These are phyloP conservation scores for Pyrenochaeta sp. DNA, from an alignment of 2,329 filamentous ascomycete species.

Conservation along the genomic window DNA sequence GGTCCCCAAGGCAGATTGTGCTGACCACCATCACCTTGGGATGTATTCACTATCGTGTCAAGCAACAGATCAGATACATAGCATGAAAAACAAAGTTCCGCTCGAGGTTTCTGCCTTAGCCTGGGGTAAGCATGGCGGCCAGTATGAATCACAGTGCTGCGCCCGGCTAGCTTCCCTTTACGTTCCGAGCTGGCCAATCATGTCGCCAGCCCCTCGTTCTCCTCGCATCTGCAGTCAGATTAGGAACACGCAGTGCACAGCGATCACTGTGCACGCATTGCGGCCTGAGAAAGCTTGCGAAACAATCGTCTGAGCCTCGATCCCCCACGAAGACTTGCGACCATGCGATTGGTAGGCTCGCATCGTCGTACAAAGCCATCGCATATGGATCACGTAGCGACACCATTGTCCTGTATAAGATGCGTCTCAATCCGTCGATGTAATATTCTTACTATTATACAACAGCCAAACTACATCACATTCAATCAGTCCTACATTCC, in stretches of 20 bases:
- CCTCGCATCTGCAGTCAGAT: not conserved
- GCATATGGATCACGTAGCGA: not conserved
- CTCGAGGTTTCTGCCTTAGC: too few relatives aligned
- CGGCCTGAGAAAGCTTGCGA: constrained; percentile 1
- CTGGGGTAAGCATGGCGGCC: too few relatives aligned
- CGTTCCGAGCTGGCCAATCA: not conserved
- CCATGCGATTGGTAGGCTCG: constrained; percentile 4
- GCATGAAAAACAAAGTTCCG: too few relatives aligned
- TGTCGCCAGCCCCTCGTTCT: not conserved
- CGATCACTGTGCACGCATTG: not conserved
- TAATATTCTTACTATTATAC: not conserved
- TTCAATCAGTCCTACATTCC: not conserved
- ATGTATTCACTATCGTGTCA: too few relatives aligned
- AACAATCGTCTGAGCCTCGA: constrained; percentile 6
- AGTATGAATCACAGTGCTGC: too few relatives aligned
- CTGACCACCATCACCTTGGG: too few relatives aligned
- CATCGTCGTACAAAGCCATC: not conserved
- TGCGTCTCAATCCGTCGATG: too few relatives aligned
- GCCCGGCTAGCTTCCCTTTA: not conserved
- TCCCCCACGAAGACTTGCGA: not conserved
- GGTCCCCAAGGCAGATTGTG: too few relatives aligned
- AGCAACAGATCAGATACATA: too few relatives aligned
- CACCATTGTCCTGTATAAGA: constrained; percentile 2
- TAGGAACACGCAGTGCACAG: not conserved
- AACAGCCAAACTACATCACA: not conserved